Evolutionary conservation across 805 yeast species (phyloP).

Genomic region (Wickerhamiella australiensis): DNA sequence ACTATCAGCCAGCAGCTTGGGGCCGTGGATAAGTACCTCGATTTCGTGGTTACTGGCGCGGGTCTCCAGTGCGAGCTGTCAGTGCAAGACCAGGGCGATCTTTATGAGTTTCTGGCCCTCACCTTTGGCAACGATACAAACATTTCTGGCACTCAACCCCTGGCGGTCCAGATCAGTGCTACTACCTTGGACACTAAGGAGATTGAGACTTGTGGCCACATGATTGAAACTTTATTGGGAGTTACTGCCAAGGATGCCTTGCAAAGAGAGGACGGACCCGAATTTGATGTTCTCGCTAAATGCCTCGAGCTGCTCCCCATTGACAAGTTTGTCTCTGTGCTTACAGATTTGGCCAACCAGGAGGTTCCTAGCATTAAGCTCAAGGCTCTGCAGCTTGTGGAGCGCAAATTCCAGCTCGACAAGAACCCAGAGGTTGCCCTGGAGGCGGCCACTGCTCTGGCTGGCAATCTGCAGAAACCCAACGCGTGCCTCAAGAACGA

Average conservation of each 20-base stretch:
- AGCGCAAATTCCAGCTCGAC: slow-evolving; percentile 52
- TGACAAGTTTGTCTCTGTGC: slow-evolving; percentile 53
- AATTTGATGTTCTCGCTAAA: slow-evolving; percentile 48
- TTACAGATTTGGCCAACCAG: slow-evolving; percentile 32
- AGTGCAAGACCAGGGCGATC: slow-evolving; percentile 37
- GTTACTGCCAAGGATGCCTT: slow-evolving; percentile 2
- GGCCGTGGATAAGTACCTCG: slow-evolving; percentile 24
- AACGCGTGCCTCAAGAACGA: slow-evolving; percentile 19
- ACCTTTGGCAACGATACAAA: slow-evolving; percentile 33
- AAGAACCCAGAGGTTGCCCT: slow-evolving; percentile 42
- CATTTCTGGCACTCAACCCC: slow-evolving; percentile 34
- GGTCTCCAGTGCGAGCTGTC: slow-evolving; percentile 29
- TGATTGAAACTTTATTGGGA: slow-evolving; percentile 21
- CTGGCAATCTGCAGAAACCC: slow-evolving; percentile 28
- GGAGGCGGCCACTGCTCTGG: slow-evolving; percentile 39
- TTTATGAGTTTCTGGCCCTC: slow-evolving; percentile 46
- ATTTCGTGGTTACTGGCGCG: slow-evolving; percentile 12
- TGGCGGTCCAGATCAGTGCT: slow-evolving; percentile 40
- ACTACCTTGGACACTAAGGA: slow-evolving; percentile 10
- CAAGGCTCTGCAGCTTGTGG: slow-evolving; percentile 50
- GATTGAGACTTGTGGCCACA: slow-evolving; percentile 19
- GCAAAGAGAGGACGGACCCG: no score
- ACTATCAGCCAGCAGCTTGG: slow-evolving; percentile 44
- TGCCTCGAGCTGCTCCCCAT: slow-evolving; percentile 65
- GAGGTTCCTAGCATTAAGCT: slow-evolving; percentile 36